These are phyloP conservation scores for Coniella vitis DNA, from an alignment of 2,329 filamentous ascomycete genomes.

Conservation along the genomic window DNA sequence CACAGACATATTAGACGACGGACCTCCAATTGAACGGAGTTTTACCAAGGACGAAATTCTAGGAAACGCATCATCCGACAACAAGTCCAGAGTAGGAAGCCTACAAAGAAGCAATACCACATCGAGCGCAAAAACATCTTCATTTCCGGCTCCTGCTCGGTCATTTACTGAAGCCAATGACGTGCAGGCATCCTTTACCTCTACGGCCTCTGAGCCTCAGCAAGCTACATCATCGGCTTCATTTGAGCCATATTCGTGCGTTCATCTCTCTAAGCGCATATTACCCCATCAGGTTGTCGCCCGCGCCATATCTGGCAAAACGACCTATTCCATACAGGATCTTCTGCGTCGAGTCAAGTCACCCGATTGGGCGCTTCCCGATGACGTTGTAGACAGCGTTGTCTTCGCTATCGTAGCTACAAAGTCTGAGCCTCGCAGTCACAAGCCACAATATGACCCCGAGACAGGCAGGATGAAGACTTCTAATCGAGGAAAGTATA, in stretches of 20 bases:
- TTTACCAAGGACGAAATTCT: constrained; percentile 61
- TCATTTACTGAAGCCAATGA: constrained; percentile 17
- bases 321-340: constrained; percentile 70
- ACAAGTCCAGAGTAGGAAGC: constrained; percentile 20
- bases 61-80: constrained; percentile 24
- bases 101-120: constrained; percentile 39
- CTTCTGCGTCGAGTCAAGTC: constrained; percentile 74
- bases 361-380: constrained; percentile 74
- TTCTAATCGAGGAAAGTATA: constrained; percentile 72
- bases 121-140: constrained; percentile 24
- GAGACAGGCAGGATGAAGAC: constrained; percentile 41
- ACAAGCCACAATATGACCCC: constrained; percentile 39
- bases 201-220: constrained; percentile 34
- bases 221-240: constrained; percentile 36
- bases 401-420: constrained; percentile 81
- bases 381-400: constrained; percentile 81
- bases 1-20: constrained; percentile 44
- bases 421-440: constrained; percentile 72
- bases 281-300: constrained; percentile 75
- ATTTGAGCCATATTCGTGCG: constrained; percentile 80
- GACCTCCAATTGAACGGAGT: constrained; percentile 30
- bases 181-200: constrained; percentile 15
- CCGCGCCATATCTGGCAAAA: constrained; percentile 71
- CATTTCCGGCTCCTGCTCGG: constrained; percentile 16
- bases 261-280: constrained; percentile 76